Conservation (phyloP, 306 rosid genomes). For the Morella rubra region DNA sequence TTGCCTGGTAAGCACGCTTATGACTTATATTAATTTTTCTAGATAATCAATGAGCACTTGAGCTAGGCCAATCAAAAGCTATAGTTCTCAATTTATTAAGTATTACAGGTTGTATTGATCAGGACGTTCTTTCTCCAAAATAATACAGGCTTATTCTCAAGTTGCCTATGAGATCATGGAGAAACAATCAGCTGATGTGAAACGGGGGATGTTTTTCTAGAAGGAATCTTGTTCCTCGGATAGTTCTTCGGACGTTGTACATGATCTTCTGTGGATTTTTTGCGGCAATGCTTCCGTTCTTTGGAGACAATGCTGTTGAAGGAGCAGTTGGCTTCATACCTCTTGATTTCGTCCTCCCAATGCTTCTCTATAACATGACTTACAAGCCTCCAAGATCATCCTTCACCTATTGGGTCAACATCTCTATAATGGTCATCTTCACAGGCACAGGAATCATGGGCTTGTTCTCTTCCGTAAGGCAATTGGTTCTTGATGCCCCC, state of each 20-base stretch:
- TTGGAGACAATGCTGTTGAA: slow-evolving; percentile 81
- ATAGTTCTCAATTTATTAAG: too few species aligned
- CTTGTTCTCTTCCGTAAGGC: slow-evolving; percentile 75
- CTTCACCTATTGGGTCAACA: slow-evolving; percentile 66
- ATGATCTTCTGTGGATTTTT: slow-evolving; percentile 74
- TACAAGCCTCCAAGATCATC: slow-evolving; percentile 68
- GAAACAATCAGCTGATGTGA: slow-evolving; percentile 75
- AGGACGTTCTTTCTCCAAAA: too few species aligned
- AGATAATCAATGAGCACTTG: too few species aligned
- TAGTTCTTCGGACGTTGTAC: slow-evolving; percentile 72
- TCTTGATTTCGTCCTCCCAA: slow-evolving; percentile 86
- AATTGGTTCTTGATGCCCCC: slow-evolving; percentile 72
- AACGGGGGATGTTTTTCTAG: slow-evolving; percentile 76
- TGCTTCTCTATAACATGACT: slow-evolving; percentile 88
- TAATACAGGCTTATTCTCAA: slow-evolving; percentile 89
- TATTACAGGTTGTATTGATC: too few species aligned
- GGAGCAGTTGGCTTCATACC: slow-evolving; percentile 97
- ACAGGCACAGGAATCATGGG: slow-evolving; percentile 79
- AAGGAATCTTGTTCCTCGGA: slow-evolving; percentile 77
- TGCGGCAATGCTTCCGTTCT: slow-evolving; percentile 95
- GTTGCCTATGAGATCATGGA: slow-evolving; percentile 98
- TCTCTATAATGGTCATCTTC: slow-evolving; percentile 69
- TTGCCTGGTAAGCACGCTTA: slow-evolving; percentile 57
- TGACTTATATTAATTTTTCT: slow-evolving; percentile 8
- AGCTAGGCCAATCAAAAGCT: too few species aligned